Evolutionary conservation across 129 eudicot species (phyloP), one percentile per base, ranked within the genome.

Genomic region (Mikania micrantha): DNA sequence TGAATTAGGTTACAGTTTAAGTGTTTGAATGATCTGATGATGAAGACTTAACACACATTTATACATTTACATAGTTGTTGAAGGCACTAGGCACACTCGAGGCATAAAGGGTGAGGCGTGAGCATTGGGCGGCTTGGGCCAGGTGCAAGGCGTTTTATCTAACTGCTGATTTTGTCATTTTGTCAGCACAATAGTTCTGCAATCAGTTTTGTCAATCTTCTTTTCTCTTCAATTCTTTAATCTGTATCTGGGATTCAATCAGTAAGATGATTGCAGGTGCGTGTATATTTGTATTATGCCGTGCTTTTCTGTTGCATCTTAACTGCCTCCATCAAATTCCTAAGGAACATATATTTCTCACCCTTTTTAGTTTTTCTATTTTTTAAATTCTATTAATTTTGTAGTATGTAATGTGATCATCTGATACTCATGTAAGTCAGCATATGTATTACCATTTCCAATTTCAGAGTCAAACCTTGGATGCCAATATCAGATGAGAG

Each of bases 401-500:
- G 52, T 21, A 11, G 19, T 63, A 19, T 20, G 31, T 36, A 63
- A 40, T 9, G 35, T 36, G 41, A 28, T 59, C 12, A 31, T 49
- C 20, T 48, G 25, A 34, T 28, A 63, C 78, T 27, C 58, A 64
- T n/a, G 35, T 74, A 42, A 58, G 60, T 32, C 9, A 3, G 0
- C 10, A 15, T 45, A 4, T 16, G 22, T 47, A 47, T 12, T 27
- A 29, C 28, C 17, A 16, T 39, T 39, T 6, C 35, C 34, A 17
- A 31, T 80, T 81, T 71, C 80, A 87, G 89, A 84, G 38, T 42
- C 62, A 10, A 76, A 73, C 53, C 66, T 65, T 64, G 85, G 80
- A 50, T 70, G 49, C 71, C 82, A 74, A n/a, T 67, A 76, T 76
- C 86, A 68, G 62, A 77, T 74, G 8, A 60, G 39, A 35, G 74